Evolutionary conservation across 495 filamentous ascomycete genomes (phyloP).

Genomic region (Rhypophila decipiens): DNA sequence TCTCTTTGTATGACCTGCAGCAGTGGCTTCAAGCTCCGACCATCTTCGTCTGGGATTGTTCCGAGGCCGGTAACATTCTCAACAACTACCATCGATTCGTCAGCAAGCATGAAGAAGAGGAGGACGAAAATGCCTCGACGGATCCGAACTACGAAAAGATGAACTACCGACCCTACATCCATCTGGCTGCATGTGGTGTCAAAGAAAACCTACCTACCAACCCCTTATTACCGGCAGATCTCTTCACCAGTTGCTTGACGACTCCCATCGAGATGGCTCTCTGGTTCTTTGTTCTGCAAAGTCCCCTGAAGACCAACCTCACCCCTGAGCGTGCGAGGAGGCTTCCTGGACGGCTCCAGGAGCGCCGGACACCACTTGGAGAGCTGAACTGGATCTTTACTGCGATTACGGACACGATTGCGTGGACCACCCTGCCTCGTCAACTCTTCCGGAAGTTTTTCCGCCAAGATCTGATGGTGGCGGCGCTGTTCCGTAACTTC

Average conservation of each 20-base stretch:
- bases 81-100: conserved; percentile 90
- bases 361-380: conserved; percentile 89
- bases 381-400: conserved; percentile 99
- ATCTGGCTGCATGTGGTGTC: conserved; percentile 84
- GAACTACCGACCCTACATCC: conserved; percentile 66
- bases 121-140: conserved; percentile 59
- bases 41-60: conserved; percentile 96
- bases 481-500: conserved; percentile 93
- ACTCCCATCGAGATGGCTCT: conserved; percentile 96
- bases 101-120: conserved; percentile 86
- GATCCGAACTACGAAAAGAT: conserved; percentile 69
- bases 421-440: conserved; percentile 88
- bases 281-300: conserved; percentile 89
- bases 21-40: conserved; percentile 93
- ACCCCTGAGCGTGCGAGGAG: conserved; percentile 74
- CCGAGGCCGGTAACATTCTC: conserved; percentile 91
- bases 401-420: conserved; percentile 97
- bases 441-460: conserved; percentile 94
- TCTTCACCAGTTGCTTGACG: conserved; percentile 94
- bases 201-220: conserved; percentile 96
- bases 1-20: conserved; percentile 93
- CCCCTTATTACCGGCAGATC: conserved; percentile 84
- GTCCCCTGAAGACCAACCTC: conserved; percentile 70
- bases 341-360: conserved; percentile 78
- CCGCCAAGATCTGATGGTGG: conserved; percentile 97